These are phyloP conservation scores for Sapria himalayana DNA, from an alignment of 345 rosid species.

Conservation along the genomic window DNA sequence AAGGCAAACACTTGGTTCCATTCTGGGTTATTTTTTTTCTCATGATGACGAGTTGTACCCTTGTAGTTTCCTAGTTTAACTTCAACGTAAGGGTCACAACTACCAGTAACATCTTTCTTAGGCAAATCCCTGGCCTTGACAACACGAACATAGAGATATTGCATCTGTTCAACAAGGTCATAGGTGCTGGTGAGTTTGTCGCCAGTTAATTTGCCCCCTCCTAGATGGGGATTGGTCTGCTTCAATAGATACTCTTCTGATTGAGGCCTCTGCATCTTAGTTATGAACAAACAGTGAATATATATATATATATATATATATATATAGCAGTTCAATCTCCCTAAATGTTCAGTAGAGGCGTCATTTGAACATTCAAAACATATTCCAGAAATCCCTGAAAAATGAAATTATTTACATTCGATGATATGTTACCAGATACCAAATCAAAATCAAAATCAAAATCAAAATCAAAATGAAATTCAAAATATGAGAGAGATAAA, in stretches of 20 bases:
- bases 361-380: constrained; percentile 1
- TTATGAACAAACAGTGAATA: too few relatives aligned
- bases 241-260: constrained; percentile 46
- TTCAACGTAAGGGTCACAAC: constrained; percentile 87
- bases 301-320: too few relatives aligned
- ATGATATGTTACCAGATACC: too few relatives aligned
- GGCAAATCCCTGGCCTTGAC: constrained; percentile 89
- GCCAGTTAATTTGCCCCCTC: constrained; percentile 50
- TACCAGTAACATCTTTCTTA: constrained; percentile 61
- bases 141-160: constrained; percentile 61
- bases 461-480: too few relatives aligned
- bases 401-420: too few relatives aligned
- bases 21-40: constrained; percentile 61
- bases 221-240: constrained; percentile 73
- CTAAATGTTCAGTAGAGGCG: constrained; percentile 10
- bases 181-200: constrained; percentile 63
- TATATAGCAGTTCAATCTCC: too few relatives aligned
- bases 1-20: constrained; percentile 95
- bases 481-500: too few relatives aligned
- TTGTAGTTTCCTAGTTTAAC: constrained; percentile 86
- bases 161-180: constrained; percentile 90
- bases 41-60: constrained; percentile 59
- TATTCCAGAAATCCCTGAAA: constrained; percentile 4
- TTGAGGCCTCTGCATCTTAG: constrained; percentile 62
- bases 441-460: too few relatives aligned